These are phyloP conservation scores for Arabidopsis thaliana DNA, from an alignment of 345 rosid species.

Conservation along the genomic window DNA sequence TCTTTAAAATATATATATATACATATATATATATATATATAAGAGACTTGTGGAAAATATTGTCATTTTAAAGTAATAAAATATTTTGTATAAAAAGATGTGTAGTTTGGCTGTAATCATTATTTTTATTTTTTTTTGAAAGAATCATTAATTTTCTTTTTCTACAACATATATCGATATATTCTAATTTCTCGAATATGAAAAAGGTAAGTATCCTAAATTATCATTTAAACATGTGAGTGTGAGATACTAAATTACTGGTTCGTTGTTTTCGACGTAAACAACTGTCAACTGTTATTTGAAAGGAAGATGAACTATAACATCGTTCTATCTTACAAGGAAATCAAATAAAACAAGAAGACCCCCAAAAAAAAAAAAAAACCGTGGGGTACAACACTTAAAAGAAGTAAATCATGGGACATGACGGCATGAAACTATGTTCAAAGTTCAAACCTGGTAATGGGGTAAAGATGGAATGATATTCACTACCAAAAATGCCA, in stretches of 20 bases:
- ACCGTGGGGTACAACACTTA: constrained; percentile 4
- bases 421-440: constrained; percentile 15
- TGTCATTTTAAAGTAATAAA: too few species aligned
- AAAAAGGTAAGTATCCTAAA: not conserved
- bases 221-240: not conserved
- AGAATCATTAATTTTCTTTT: not conserved
- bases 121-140: too few species aligned
- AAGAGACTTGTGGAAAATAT: too few species aligned
- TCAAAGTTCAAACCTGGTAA: constrained; percentile 17
- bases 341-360: not conserved
- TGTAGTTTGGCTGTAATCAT: not conserved
- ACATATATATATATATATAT: too few species aligned
- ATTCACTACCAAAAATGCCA: not conserved
- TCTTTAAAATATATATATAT: too few species aligned
- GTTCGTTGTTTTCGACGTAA: not conserved
- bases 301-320: not conserved
- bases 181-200: not conserved
- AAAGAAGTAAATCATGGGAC: constrained; percentile 22
- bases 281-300: not conserved
- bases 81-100: not conserved
- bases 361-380: not conserved
- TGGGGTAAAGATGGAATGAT: constrained; percentile 3
- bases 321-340: constrained; percentile 1
- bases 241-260: not conserved
- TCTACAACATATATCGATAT: not conserved